Base-by-base conservation (phyloP, 371 early-diverging fungal species). In the Rhizopus sp. region DNA sequence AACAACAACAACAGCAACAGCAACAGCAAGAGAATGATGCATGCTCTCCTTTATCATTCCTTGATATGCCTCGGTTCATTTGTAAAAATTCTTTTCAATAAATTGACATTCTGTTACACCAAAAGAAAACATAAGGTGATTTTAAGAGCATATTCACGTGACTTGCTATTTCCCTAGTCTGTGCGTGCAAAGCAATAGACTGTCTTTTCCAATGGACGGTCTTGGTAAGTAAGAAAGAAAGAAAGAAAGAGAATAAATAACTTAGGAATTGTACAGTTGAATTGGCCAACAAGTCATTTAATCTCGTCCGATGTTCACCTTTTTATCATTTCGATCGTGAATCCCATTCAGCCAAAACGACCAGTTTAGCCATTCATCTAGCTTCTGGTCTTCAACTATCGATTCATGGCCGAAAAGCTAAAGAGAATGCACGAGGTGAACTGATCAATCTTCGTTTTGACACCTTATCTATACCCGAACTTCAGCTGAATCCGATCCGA, bases 261-360 rank as follows among this genome's bases (percentile, higher is more conserved):
- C n/a, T 42, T 1, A 15, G 0, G 1, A 42, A 15, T 42, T 42
- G 4, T 13, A 42, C 42, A 46, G 46, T 23, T 23, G 46, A 46
- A 23, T 29, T 46, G 29, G 46, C 46, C 30, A 46, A 46, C 29
- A 46, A 46, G 9, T 29, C 46, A 46, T 46, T 23, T 23, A 17
- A 16, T 12, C 12, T 46, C 10, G 17, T 9, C 15, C 46, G 46
- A 2, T 46, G 46, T 29, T 46, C 46, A 46, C 46, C 46, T 3
- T 23, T 46, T 9, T 46, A 9, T 46, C 9, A 5, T 23, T 46
- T 46, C 29, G 29, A 46, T 9, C 23, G 29, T 12, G 29, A 46
- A 7, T 17, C 44, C 15, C 10, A 16, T 9, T 29, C 8, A 1
- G 29, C 17, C 46, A 46, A 46, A 23, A 17, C 46, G 12, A 7